Evolutionary conservation across 2,329 filamentous ascomycete genomes (phyloP).

Genomic region (Seiridium cupressi): DNA sequence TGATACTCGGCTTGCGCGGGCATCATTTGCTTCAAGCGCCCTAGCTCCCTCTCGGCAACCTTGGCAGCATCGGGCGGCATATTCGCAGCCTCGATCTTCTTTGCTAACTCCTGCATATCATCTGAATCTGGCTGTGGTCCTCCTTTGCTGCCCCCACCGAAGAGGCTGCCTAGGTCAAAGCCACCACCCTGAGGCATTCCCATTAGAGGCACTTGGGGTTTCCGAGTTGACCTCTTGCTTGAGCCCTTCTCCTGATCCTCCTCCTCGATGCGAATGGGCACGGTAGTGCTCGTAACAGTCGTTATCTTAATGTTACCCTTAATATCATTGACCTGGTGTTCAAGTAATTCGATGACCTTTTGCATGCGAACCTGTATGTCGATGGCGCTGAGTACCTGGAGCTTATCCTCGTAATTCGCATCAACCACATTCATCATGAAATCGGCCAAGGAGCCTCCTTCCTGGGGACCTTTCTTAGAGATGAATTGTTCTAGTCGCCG

Average conservation of each 20-base stretch:
- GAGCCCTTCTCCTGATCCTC: slow-evolving; percentile 49
- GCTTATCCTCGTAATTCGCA: slow-evolving; percentile 84
- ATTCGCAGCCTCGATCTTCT: slow-evolving; percentile 78
- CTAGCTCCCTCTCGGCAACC: slow-evolving; percentile 86
- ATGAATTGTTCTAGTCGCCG: slow-evolving; percentile 87
- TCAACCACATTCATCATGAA: slow-evolving; percentile 96
- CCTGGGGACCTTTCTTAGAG: slow-evolving; percentile 72
- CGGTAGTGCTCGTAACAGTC: slow-evolving; percentile 65
- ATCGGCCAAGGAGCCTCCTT: slow-evolving; percentile 85
- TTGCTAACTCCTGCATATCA: slow-evolving; percentile 88
- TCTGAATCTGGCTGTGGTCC: slow-evolving; percentile 79
- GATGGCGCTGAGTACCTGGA: slow-evolving; percentile 79
- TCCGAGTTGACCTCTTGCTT: slow-evolving; percentile 33
- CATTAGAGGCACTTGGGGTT: slow-evolving; percentile 17
- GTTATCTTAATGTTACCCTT: slow-evolving; percentile 88
- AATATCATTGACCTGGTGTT: slow-evolving; percentile 77
- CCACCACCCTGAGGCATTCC: slow-evolving; percentile 18
- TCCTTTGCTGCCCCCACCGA: slow-evolving; percentile 45
- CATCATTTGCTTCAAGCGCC: slow-evolving; percentile 90
- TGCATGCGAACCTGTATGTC: slow-evolving; percentile 76
- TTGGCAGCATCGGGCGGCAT: slow-evolving; percentile 83
- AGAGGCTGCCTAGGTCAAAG: slow-evolving; percentile 38
- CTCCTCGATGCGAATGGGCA: slow-evolving; percentile 59
- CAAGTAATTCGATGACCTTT: slow-evolving; percentile 79
- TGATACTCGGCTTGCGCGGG: slow-evolving; percentile 95